Base-by-base conservation (phyloP, 139 green algal species). In the Zygnema circumcarinatum region DNA sequence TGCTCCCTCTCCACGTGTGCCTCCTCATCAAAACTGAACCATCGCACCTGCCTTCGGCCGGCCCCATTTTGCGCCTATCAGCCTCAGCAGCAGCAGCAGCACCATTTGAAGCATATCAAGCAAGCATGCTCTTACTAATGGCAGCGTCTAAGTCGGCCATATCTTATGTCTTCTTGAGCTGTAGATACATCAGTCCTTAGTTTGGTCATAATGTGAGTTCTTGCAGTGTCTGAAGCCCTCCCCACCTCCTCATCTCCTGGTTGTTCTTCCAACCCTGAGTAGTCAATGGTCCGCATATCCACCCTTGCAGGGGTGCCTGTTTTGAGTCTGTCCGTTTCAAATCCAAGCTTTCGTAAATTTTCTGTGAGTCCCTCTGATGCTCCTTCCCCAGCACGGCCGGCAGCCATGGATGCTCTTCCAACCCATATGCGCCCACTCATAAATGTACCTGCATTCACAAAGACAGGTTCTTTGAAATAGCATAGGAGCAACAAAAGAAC, bases 361-460 rank as follows among this genome's bases (percentile, higher is more conserved):
- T 98, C 97, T 1, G 97, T 99, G 32, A 99, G 92, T 0, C 97
- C 97, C 1, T 92, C 39, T 74, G 92, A 96, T 2, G 97, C 88
- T 0, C 94, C 94, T 88, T 99, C 97, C 2, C 97, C 97, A 0
- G 97, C 96, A 80, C 96, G 94, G 1, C 96, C 96, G 21, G 96
- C 96, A 0, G 94, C 82, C 92, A 98, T 95, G 56, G 92, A 95
- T 79, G 94, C 87, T 0, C 94, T 85, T 2, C 97, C 96, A 20
- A 98, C 96, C 97, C 97, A 99, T 79, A 99, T 98, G 33, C 80
- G 89, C 1, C 97, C 97, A 79, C 98, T 98, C 96, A 98, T 98
- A 79, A 99, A 99, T 0, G 97, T 99, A 32, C 97, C 97, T 84
- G 38, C 52, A 85, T n/a, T 0, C n/a, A n/a, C n/a, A n/a, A n/a